Conservation (phyloP, 2,329 filamentous ascomycete genomes). For the Phaeosphaeriaceae sp. region DNA sequence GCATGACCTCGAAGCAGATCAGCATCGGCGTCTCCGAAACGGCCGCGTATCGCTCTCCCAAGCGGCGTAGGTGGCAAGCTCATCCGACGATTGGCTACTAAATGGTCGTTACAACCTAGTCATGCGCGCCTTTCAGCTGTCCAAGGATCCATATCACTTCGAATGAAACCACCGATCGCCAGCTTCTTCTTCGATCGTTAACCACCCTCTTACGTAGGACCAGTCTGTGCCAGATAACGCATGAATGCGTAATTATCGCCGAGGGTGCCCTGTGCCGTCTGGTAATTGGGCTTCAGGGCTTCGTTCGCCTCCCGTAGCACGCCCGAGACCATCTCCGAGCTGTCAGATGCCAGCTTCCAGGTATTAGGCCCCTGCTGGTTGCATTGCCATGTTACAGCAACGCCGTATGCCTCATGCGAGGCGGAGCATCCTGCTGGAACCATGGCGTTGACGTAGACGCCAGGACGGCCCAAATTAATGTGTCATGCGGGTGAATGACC, state of each 20-base stretch:
- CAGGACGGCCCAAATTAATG: slow-evolving; percentile 8
- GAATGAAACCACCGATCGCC: slow-evolving; percentile 12
- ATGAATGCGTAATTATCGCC: slow-evolving; percentile 7
- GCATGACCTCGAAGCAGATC: too few species aligned
- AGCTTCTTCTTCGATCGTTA: slow-evolving; percentile 12
- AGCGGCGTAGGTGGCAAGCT: slow-evolving; percentile 3
- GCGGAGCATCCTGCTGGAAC: slow-evolving; percentile 12
- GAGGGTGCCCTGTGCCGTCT: slow-evolving; percentile 6
- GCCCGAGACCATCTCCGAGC: slow-evolving; percentile 13
- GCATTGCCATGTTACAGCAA: slow-evolving; percentile 21
- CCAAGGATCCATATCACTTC: slow-evolving; percentile 1
- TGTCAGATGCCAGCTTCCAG: slow-evolving; percentile 14
- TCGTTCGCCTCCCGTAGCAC: slow-evolving; percentile 11
- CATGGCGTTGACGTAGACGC: slow-evolving; percentile 10
- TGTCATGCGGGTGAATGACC: slow-evolving; percentile 7
- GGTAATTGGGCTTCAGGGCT: slow-evolving; percentile 13
- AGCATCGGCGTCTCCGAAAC: too few species aligned
- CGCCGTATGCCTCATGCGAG: slow-evolving; percentile 11
- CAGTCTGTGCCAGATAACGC: slow-evolving; percentile 8
- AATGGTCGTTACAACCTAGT: slow-evolving; percentile 5
- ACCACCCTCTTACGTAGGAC: slow-evolving; percentile 14
- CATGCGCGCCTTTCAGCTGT: slow-evolving; percentile 9
- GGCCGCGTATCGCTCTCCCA: too few species aligned
- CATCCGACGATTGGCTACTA: slow-evolving; percentile 7
- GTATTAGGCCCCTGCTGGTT: slow-evolving; percentile 12